Evolutionary conservation across 2,329 filamentous ascomycete species (phyloP).

Genomic region (Keithomyces neogunnii): DNA sequence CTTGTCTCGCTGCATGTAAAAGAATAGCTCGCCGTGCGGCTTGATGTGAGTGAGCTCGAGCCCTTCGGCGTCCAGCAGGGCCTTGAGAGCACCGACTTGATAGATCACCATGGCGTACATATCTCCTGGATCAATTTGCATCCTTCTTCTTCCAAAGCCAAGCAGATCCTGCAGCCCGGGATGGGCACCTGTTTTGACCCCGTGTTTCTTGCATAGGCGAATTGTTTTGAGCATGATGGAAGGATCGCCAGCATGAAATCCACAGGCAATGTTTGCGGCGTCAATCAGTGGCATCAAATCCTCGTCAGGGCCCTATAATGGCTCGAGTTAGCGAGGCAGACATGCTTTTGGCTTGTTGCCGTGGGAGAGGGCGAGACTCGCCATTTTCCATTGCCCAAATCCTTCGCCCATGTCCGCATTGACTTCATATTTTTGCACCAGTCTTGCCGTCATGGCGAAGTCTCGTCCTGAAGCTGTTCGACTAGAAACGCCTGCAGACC

Average conservation of each 20-base stretch:
- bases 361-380: constrained; percentile 5
- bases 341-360: no score
- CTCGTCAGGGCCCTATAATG: constrained; percentile 41
- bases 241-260: constrained; percentile 52
- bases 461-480: no score
- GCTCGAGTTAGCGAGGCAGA: background rate
- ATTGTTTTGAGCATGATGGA: constrained; percentile 57
- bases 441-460: background rate
- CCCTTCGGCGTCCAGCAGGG: constrained; percentile 47
- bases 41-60: constrained; percentile 51
- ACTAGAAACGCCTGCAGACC: no score
- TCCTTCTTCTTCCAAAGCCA: constrained; percentile 56
- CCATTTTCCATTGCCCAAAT: constrained; percentile 35
- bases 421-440: constrained; percentile 19
- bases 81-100: constrained; percentile 55
- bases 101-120: constrained; percentile 50
- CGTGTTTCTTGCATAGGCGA: constrained; percentile 45
- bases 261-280: constrained; percentile 54
- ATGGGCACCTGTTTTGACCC: constrained; percentile 51
- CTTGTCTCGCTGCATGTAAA: constrained; percentile 11
- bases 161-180: constrained; percentile 57
- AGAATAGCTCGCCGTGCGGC: constrained; percentile 6
- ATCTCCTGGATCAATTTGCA: constrained; percentile 49
- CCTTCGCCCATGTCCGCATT: constrained; percentile 46
- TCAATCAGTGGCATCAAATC: constrained; percentile 54